Conservation (phyloP, 139 green algal species). For the Raphidocelis subcapitata region DNA sequence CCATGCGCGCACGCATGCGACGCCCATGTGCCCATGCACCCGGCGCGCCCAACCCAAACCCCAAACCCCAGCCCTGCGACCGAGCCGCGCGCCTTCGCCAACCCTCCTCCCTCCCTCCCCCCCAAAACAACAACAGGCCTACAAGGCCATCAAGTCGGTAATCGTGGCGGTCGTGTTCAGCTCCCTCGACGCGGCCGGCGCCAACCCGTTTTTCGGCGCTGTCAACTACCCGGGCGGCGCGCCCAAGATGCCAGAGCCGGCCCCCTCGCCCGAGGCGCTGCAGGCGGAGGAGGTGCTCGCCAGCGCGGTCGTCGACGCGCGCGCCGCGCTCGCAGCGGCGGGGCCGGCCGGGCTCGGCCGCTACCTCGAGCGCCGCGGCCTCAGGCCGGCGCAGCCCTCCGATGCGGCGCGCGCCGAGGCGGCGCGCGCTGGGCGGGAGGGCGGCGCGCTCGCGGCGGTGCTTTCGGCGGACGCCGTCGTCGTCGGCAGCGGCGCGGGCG, state of each 20-base stretch:
- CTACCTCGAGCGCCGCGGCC: too few species aligned
- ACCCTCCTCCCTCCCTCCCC: too few species aligned
- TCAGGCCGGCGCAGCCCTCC: too few species aligned
- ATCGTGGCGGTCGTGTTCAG: slow-evolving; percentile 1
- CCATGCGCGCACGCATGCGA: too few species aligned
- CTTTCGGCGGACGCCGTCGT: slow-evolving; percentile 50
- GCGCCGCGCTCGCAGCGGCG: background rate
- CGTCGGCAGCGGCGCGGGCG: slow-evolving; percentile 62
- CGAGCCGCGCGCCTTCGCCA: too few species aligned
- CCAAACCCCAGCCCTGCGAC: too few species aligned
- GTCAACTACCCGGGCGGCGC: slow-evolving; percentile 13
- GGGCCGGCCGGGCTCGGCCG: too few species aligned
- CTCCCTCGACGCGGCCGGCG: slow-evolving; percentile 10
- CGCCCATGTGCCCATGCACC: too few species aligned
- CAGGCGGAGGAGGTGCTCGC: slow-evolving; percentile 24
- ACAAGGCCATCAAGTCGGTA: slow-evolving; percentile 24
- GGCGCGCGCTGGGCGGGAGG: background rate
- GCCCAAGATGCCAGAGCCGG: background rate
- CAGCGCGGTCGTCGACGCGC: slow-evolving; percentile 6
- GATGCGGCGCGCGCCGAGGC: too few species aligned
- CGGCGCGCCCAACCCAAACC: too few species aligned
- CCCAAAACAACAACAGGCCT: slow-evolving; percentile 5
- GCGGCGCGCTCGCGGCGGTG: background rate
- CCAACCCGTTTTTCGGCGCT: slow-evolving; percentile 18
- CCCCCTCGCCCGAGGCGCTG: background rate